Evolutionary conservation across 306 rosid genomes (phyloP), one percentile per base, ranked within the genome.

Genomic region (Trifolium repens): DNA sequence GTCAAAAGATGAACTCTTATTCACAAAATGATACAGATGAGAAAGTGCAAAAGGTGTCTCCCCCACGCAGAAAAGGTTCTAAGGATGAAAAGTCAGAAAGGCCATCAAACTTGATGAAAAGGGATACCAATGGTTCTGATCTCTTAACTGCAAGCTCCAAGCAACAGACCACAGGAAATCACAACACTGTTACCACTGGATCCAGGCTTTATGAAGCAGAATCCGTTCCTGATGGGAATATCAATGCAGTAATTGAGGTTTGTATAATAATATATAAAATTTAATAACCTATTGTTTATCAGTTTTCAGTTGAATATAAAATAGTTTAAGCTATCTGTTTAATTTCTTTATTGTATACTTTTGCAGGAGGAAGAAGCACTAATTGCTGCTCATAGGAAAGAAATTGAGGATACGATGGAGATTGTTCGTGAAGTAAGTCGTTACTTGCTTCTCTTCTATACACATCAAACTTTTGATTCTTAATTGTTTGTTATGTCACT

Each of bases 321-420:
- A 70, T 74, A 72, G 26, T 47, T 10, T 68, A 43, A 32, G 72
- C 63, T 58, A n/a, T 42, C 53, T 53, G 72, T 71, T 86, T n/a
- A 68, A 83, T 27, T 69, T 32, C 15, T 72, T 43, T 52, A 79
- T 39, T 44, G 13, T 57, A 26, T 61, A 26, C 63, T 80, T 58
- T 70, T 83, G 49, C 85, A 96, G 99, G 99, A 96, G 89, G 99
- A 96, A 81, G 99, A 96, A 88, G 98, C 98, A 59, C 81, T 92
- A 78, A 85, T 96, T 68, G 90, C 97, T 78, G 98, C 99, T 75
- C 99, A 96, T 70, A 86, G 98, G 66, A 96, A 92, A 87, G 99
- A 92, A 89, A 96, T 96, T 5, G 99, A 92, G 86, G 98, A 96
- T 84, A 96, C 99, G 2, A 96, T 96, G 99, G 99, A 96, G 87